Evolutionary conservation across 768 basidiomycete genomes (phyloP), one percentile per base, ranked within the genome.

Genomic region (Podaxis sp.): DNA sequence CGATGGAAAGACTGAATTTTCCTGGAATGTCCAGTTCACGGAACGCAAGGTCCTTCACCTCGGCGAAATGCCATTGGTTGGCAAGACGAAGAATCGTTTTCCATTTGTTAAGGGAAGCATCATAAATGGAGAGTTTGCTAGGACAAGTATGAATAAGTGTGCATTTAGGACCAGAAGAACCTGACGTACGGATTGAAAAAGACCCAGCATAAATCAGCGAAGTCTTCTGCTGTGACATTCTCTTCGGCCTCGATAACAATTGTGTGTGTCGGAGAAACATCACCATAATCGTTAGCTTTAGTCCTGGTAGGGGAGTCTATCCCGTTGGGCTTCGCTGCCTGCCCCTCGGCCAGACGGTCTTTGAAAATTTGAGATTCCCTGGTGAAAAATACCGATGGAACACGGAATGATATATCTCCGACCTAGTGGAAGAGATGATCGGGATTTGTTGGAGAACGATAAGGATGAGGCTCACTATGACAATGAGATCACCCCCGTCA

Each of bases 41-140:
- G 1, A 87, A 79, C 0, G 84, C 85, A 1, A 90, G 82, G 1
- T 75, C 72, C 42, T 85, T 82, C 9, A 90, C 80, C 46, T 86
- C 81, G 2, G 64, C 60, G 65, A 92, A 91, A 0, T 70, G 66
- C 85, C 85, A 92, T 4, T 76, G 68, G 24, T 83, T 76, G 0
- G 89, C 83, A 0, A 92, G 82, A 1, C 77, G 77, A 0, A 92
- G 71, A 38, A 92, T 86, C 0, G 78, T 75, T 0, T 78, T 73
- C 90, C 90, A 92, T 19, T 81, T 79, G 0, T 78, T 75, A 4
- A 82, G 73, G 0, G 73, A 71, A 0, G 84, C 79, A 0, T 82
- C 74, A 60, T 89, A 88, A 9, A 83, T 74, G 0, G 84, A 84
- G 59, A 88, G 88, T 63, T 75, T 76, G 0, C 88, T 90, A 67